Evolutionary conservation across 2,329 filamentous ascomycete genomes (phyloP).

Genomic region (Lachnellula cervina): DNA sequence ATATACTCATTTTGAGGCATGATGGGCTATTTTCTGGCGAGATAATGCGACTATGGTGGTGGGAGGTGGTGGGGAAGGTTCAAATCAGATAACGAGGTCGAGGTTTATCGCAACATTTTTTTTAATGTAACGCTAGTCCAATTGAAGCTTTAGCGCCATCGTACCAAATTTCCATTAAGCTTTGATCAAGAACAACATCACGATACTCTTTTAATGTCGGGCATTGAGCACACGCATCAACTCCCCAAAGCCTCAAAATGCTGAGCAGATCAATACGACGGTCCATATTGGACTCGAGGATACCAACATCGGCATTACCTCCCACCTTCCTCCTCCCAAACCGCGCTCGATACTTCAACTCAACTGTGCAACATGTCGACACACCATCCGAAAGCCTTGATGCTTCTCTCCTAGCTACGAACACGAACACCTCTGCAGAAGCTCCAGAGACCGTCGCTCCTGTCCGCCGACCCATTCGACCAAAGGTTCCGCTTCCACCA

Average conservation of each 20-base stretch:
- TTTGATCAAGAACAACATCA: neutral
- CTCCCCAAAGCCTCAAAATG: conserved; percentile 20
- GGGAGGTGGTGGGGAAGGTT: conserved; percentile 10
- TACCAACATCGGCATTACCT: conserved; percentile 37
- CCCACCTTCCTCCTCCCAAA: conserved; percentile 48
- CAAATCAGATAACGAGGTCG: conserved; percentile 16
- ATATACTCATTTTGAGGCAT: conserved; percentile 79
- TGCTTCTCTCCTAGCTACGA: conserved; percentile 14
- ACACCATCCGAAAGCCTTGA: conserved; percentile 19
- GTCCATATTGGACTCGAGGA: conserved; percentile 57
- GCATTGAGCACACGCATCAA: neutral
- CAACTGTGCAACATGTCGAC: conserved; percentile 47
- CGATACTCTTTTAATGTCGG: neutral
- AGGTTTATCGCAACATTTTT: conserved; percentile 1
- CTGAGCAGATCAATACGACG: conserved; percentile 51
- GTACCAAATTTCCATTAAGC: neutral
- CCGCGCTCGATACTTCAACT: conserved; percentile 40
- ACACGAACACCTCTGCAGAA: conserved; percentile 4
- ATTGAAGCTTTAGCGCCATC: neutral
- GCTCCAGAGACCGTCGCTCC: conserved; percentile 1
- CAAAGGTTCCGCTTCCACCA: conserved; percentile 20
- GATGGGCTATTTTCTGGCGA: neutral
- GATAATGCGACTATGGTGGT: conserved; percentile 17
- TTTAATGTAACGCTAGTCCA: neutral
- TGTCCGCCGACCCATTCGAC: conserved; percentile 5